phyloP scores from a whole-genome alignment of 2,329 filamentous ascomycete genomes.

The Pseudocercospora cruenta region DNA sequence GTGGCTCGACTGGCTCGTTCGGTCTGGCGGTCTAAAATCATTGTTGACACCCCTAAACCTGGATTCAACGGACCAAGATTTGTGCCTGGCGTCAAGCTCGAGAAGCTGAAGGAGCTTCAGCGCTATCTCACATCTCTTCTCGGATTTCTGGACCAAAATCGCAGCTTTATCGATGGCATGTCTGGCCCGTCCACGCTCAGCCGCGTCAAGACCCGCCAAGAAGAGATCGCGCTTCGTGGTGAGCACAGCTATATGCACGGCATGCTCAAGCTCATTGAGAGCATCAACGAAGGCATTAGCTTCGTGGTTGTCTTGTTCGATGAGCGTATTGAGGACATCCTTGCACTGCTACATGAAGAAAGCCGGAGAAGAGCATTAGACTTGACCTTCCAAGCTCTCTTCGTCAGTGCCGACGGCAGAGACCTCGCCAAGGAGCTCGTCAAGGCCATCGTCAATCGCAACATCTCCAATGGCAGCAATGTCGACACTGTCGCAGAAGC shows the following conservation, averaged over 20 bases:
- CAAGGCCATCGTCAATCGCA: conserved; percentile 96
- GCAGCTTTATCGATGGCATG: conserved; percentile 87
- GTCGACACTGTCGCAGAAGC: conserved; percentile 97
- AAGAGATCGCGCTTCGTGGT: conserved; percentile 88
- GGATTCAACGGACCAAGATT: conserved; percentile 65
- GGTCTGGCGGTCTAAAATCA: conserved; percentile 81
- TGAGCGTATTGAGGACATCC: conserved; percentile 87
- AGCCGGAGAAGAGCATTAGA: conserved; percentile 71
- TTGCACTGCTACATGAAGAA: conserved; percentile 71
- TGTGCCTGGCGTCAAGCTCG: conserved; percentile 65
- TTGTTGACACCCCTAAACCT: conserved; percentile 58
- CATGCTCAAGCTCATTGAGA: conserved; percentile 80
- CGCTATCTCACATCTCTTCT: conserved; percentile 77
- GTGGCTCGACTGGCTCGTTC: conserved; percentile 84
- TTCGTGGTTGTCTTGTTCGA: conserved; percentile 95
- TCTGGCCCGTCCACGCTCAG: conserved; percentile 88
- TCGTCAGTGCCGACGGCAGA: conserved; percentile 76
- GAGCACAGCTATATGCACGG: conserved; percentile 92
- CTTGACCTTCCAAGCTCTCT: conserved; percentile 86
- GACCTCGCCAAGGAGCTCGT: conserved; percentile 92
- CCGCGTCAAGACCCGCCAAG: conserved; percentile 76
- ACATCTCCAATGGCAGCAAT: conserved; percentile 94
- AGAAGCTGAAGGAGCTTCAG: conserved; percentile 77
- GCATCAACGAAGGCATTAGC: conserved; percentile 93
- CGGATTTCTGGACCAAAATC: conserved; percentile 84